These are phyloP conservation scores for Sechiopsis laciniata DNA, from an alignment of 306 rosid species.

Conservation along the genomic window DNA sequence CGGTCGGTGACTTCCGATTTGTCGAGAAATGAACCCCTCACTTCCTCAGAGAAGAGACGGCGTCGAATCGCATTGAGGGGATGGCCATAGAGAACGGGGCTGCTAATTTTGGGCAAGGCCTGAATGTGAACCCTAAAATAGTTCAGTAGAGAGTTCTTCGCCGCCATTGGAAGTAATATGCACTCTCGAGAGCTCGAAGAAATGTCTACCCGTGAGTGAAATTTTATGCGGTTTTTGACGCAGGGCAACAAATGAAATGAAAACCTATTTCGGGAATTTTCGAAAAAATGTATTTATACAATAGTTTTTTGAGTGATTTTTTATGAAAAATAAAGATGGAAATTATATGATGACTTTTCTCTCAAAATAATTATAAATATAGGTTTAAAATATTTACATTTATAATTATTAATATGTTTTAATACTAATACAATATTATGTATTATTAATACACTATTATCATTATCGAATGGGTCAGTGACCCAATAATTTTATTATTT, in stretches of 20 bases:
- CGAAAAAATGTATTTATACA: too few species aligned
- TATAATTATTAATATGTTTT: too few species aligned
- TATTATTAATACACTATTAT: too few species aligned
- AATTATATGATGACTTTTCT: too few species aligned
- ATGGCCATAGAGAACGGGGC: constrained; percentile 23
- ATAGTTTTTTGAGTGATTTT: too few species aligned
- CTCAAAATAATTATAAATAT: too few species aligned
- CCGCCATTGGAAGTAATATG: constrained; percentile 56
- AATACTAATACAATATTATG: too few species aligned
- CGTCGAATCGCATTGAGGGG: constrained; percentile 38
- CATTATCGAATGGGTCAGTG: too few species aligned
- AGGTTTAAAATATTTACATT: too few species aligned
- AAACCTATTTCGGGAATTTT: background rate
- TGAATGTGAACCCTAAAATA: constrained; percentile 65
- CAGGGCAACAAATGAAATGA: background rate
- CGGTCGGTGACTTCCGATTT: constrained; percentile 95
- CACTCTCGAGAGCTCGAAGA: background rate
- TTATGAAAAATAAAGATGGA: too few species aligned
- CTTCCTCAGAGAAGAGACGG: constrained; percentile 67
- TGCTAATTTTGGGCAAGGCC: constrained; percentile 28
- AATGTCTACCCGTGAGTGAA: background rate
- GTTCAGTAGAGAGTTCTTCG: constrained; percentile 49
- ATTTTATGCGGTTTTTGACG: background rate
- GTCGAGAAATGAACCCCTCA: constrained; percentile 72
- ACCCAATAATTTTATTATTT: too few species aligned